Evolutionary conservation across 192 early-diverging fungal genomes (phyloP), one percentile per base, ranked within the genome.

Genomic region (Coemansia sp.): DNA sequence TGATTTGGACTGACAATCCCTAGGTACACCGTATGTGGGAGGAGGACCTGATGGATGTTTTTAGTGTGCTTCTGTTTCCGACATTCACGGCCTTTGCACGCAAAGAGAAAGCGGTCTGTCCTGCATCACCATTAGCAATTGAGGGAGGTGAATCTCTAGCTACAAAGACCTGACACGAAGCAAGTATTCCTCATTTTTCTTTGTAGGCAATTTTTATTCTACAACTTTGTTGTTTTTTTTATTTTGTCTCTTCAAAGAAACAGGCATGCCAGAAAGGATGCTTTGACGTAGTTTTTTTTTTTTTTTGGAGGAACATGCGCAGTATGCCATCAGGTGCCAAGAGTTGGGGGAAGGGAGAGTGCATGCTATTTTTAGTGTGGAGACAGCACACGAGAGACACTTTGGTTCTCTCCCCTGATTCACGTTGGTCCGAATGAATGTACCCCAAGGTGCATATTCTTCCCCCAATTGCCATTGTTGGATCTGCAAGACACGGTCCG

Each of bases 281-380:
- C 38, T 13, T 41, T 63, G 49, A 51, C 49, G 49, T 63, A 24
- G 20, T n/a, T n/a, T n/a, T n/a, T n/a, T 24, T 24, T 24, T 24
- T 24, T 24, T 24, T 24, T 41, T 38, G 36, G 36, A n/a, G 20
- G 61, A 11, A 29, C 10, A 42, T 38, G 22, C 38, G 20, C 38
- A 34, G 38, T 38, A 22, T 63, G 61, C 41, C 40, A 63, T 38
- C 61, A 63, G 61, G 61, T 63, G 61, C 61, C 61, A 63, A 42
- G 61, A 61, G 59, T 20, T 63, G 61, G 38, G 38, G 60, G 61
- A 24, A 41, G 54, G 54, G 27, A 61, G 59, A 61, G 59, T 36
- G 59, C 59, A 24, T 10, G 36, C 61, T 63, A 63, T 63, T 63
- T 63, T 63, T 63, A 63, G 61, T 12, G 38, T 31, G 59, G 7